Evolutionary conservation across 208 protist species (phyloP).

Genomic region (Histomonas meleagridis): DNA sequence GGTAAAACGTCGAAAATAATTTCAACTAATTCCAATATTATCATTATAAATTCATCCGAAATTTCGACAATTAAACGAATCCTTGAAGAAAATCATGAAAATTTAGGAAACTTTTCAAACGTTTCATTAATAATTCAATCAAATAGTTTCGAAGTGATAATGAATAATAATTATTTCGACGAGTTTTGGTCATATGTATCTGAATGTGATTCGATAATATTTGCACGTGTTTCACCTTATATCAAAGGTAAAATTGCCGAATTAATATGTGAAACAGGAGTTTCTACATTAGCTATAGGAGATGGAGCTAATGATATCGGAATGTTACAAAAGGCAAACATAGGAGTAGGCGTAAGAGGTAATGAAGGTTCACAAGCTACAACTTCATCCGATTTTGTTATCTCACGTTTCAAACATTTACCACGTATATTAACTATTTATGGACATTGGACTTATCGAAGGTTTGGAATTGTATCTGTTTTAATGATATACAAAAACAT

Average conservation of each 20-base stretch:
- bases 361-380: slow-evolving; percentile 6
- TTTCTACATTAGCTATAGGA: slow-evolving; percentile 67
- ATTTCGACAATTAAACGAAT: too few species aligned
- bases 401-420: slow-evolving; percentile 19
- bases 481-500: slow-evolving; percentile 13
- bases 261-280: not conserved
- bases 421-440: not conserved
- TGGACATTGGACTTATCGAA: slow-evolving; percentile 35
- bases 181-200: too few species aligned
- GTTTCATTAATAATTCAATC: not conserved
- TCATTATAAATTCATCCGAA: not conserved
- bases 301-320: slow-evolving; percentile 93
- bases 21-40: not conserved
- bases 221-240: slow-evolving; percentile 82
- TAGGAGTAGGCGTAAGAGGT: slow-evolving; percentile 67
- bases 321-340: slow-evolving; percentile 78
- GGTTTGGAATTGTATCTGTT: not conserved
- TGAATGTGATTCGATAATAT: slow-evolving; percentile 74
- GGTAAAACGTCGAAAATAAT: slow-evolving; percentile 39
- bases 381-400: not conserved
- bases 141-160: not conserved
- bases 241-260: slow-evolving; percentile 75
- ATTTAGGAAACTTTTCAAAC: not conserved
- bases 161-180: not conserved
- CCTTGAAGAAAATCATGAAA: not conserved